A percentile compares a stretch with the other conserved stretches of the same genome.
These are phyloP conservation scores for Ustilago tritici DNA, from an alignment of 1,284 basidiomycete genomes.

Conservation along the genomic window DNA sequence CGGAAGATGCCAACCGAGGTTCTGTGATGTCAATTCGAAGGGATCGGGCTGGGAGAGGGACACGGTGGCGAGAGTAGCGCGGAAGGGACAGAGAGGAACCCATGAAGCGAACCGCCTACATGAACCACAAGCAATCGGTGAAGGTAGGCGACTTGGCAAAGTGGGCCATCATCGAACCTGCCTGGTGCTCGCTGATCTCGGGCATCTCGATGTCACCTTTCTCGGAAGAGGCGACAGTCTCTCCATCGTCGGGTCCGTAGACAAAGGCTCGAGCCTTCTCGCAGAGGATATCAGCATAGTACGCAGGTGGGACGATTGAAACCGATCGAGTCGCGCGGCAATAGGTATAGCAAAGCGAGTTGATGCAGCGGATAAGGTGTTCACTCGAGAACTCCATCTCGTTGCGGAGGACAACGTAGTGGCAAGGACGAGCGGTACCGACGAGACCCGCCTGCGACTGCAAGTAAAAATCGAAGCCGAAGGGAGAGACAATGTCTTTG, in stretches of 20 bases:
- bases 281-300: constrained; percentile 71
- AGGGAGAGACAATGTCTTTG: constrained; percentile 70
- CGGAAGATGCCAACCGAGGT: too few species aligned
- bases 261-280: constrained; percentile 70
- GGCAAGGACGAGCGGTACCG: constrained; percentile 71
- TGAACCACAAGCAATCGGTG: constrained; percentile 39
- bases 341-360: constrained; percentile 70
- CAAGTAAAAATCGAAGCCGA: constrained; percentile 70
- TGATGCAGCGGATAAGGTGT: constrained; percentile 64
- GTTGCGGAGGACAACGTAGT: constrained; percentile 70
- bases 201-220: neutral
- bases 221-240: constrained; percentile 20
- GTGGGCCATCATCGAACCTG: constrained; percentile 27
- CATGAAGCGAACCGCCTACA: constrained; percentile 20
- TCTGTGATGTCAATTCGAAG: too few species aligned
- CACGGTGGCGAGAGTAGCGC: neutral
- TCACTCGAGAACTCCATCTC: constrained; percentile 65
- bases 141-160: constrained; percentile 26
- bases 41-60: neutral
- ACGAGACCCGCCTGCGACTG: constrained; percentile 65
- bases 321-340: constrained; percentile 71
- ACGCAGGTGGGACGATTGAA: constrained; percentile 70
- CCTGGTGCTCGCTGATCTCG: constrained; percentile 33
- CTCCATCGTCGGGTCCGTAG: constrained; percentile 64
- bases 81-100: neutral